A percentile compares a stretch with the other conserved stretches of the same genome.
Conservation (phyloP, 169 alveolate genomes). For the Plasmodium knowlesi region DNA sequence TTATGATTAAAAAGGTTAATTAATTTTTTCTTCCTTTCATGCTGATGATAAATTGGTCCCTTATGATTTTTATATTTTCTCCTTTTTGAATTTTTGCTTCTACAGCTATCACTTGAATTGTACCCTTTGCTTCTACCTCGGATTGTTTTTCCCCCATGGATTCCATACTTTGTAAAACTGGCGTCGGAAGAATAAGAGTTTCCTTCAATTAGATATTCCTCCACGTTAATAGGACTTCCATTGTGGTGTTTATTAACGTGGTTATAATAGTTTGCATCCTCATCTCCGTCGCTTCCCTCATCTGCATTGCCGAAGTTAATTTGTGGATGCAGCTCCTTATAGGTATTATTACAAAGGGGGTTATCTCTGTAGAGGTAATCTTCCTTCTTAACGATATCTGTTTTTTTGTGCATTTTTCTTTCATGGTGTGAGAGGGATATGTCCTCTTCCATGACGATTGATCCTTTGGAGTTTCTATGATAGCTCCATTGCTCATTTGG, state of each 20-base stretch:
- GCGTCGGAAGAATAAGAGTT: neutral
- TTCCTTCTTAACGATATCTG: neutral
- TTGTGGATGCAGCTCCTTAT: neutral
- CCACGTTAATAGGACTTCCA: neutral
- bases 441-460: neutral
- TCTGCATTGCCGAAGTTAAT: neutral
- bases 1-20: neutral
- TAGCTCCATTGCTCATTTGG: neutral
- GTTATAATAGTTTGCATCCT: neutral
- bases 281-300: neutral
- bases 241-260: neutral
- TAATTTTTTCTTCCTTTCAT: neutral
- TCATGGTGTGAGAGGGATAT: neutral
- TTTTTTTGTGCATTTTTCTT: neutral
- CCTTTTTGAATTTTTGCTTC: neutral
- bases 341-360: neutral
- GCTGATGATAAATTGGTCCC: neutral
- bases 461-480: neutral
- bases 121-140: neutral
- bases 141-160: neutral
- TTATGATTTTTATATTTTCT: neutral
- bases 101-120: neutral
- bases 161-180: neutral
- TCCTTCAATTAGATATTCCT: neutral
- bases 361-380: neutral